Evolutionary conservation across 495 filamentous ascomycete species (phyloP).

Genomic region (Oidiodendron maius): DNA sequence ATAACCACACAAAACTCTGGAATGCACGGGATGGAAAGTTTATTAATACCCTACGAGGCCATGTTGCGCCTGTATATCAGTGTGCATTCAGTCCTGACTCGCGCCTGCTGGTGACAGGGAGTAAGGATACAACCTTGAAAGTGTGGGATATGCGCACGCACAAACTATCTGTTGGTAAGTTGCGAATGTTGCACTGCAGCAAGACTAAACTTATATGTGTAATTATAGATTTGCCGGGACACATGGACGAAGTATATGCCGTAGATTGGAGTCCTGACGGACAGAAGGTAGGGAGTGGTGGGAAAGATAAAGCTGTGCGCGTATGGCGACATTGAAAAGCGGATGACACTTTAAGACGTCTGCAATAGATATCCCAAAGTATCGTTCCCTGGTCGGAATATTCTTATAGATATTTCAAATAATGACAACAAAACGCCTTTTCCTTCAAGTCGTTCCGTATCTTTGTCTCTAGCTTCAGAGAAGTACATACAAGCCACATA

Average conservation of each 20-base stretch:
- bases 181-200: not conserved
- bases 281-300: slow-evolving; percentile 77
- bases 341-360: too few relatives aligned
- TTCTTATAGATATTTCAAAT: too few relatives aligned
- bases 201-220: not conserved
- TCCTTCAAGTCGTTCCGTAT: too few relatives aligned
- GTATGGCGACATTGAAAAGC: slow-evolving; percentile 64
- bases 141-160: slow-evolving; percentile 85
- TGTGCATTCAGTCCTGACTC: slow-evolving; percentile 88
- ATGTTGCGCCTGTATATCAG: slow-evolving; percentile 91
- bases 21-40: slow-evolving; percentile 71
- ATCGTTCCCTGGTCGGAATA: too few relatives aligned
- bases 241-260: slow-evolving; percentile 91
- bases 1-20: slow-evolving; percentile 92
- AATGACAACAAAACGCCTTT: too few relatives aligned
- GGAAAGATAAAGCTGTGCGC: slow-evolving; percentile 85
- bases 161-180: slow-evolving; percentile 55
- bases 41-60: slow-evolving; percentile 78
- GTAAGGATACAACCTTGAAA: slow-evolving; percentile 92
- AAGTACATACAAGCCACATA: too few relatives aligned
- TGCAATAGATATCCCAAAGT: too few relatives aligned
- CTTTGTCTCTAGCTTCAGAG: too few relatives aligned
- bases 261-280: slow-evolving; percentile 92
- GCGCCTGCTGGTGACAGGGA: slow-evolving; percentile 72
- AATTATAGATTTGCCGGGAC: slow-evolving; percentile 75